Conservation (phyloP, 2,329 filamentous ascomycete genomes). For the Clonostachys rosea region DNA sequence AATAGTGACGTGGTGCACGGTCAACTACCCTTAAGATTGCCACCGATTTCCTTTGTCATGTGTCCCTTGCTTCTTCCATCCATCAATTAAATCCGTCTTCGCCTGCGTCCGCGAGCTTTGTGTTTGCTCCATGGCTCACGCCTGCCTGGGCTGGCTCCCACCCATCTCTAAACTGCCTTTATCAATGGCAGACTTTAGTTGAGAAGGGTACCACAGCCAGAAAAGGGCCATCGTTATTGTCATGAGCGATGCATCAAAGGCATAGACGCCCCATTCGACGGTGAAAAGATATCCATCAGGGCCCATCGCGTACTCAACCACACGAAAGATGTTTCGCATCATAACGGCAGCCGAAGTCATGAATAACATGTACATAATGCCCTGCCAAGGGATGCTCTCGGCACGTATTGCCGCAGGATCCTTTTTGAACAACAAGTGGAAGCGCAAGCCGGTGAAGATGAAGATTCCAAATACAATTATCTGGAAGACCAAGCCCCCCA, state of each 20-base stretch:
- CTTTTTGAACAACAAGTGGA: constrained; percentile 25
- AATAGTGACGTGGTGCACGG: too few relatives aligned
- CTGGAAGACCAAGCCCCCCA: constrained; percentile 51
- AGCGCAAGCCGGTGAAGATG: constrained; percentile 32
- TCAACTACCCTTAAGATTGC: too few relatives aligned
- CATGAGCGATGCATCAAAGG: constrained; percentile 34
- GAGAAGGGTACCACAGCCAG: too few relatives aligned
- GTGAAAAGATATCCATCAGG: constrained; percentile 26
- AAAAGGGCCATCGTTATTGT: too few relatives aligned
- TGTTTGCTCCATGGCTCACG: too few relatives aligned
- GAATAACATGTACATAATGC: constrained; percentile 26
- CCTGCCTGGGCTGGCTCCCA: too few relatives aligned
- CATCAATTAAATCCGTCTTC: too few relatives aligned
- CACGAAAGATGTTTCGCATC: constrained; percentile 33
- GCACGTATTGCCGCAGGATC: constrained; percentile 2
- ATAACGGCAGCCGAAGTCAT: constrained; percentile 28
- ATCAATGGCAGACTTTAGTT: too few relatives aligned
- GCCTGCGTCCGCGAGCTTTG: too few relatives aligned
- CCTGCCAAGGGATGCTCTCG: constrained; percentile 18
- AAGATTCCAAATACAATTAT: constrained; percentile 50
- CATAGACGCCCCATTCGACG: constrained; percentile 30
- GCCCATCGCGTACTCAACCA: constrained; percentile 39
- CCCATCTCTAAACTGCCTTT: too few relatives aligned
- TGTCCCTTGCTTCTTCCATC: too few relatives aligned
- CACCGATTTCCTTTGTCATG: too few relatives aligned